Conservation (phyloP, 306 rosid genomes). For the Crataegus laevigata region DNA sequence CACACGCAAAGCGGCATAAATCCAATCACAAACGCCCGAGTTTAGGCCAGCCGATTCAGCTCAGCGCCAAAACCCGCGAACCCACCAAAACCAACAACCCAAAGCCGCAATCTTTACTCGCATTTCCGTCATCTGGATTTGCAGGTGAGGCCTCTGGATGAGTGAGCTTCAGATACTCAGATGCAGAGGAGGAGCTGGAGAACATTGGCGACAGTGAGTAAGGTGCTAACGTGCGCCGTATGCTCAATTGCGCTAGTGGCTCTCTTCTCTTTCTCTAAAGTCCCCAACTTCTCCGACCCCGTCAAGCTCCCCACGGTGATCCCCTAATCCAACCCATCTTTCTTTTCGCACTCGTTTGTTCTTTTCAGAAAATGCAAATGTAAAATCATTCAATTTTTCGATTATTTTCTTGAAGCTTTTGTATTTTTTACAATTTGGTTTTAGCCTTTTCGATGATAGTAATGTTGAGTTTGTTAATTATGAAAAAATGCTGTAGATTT, state of each 20-base stretch:
- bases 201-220: constrained; percentile 43
- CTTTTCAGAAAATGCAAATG: not conserved
- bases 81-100: not conserved
- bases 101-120: not conserved
- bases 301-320: constrained; percentile 56
- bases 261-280: constrained; percentile 52
- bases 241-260: constrained; percentile 42
- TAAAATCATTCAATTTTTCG: not conserved
- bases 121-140: not conserved
- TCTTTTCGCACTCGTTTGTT: not conserved
- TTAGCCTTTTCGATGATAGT: not conserved
- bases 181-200: constrained; percentile 61
- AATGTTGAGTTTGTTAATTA: not conserved
- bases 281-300: constrained; percentile 50
- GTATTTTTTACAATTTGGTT: not conserved
- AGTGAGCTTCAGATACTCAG: constrained; percentile 9
- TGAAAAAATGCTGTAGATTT: not conserved
- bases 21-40: too few species aligned
- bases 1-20: not conserved
- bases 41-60: not conserved
- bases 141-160: not conserved
- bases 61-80: not conserved
- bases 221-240: constrained; percentile 53
- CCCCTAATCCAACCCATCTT: not conserved
- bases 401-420: not conserved